Base-by-base conservation (phyloP, 2,329 filamentous ascomycete species). In the Ophiostoma quercus region DNA sequence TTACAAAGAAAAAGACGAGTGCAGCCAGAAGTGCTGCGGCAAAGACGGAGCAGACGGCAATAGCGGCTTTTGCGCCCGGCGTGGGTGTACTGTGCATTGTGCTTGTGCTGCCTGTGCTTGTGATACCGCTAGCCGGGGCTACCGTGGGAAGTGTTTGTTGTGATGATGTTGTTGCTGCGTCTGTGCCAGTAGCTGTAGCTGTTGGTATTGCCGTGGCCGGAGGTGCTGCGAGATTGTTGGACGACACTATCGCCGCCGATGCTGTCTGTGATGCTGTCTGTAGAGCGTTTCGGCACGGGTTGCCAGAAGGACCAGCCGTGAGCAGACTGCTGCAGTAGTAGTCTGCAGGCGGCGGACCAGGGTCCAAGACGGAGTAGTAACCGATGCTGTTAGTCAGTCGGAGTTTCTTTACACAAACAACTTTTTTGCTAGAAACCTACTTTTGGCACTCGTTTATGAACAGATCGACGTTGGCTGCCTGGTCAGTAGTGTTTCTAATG, bases 401-500 rank as follows among this genome's bases (percentile, higher is more conserved):
- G 0, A 34, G 47, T 11, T 16, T 37, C 19, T 9, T 54, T 16
- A 37, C 4, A 66, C 11, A 8, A 22, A 6, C 0, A 54, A 68
- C 57, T 11, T 60, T 22, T 66, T 11, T 11, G 29, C 37, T 14
- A 4, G 37, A 39, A 3, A 73, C 80, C 77, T 77, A 86, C 84
- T 81, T 81, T 74, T 82, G 79, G 70, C 84, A 87, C 69, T 78
- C 76, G 73, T 81, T 83, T 76, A 85, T 84, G 70, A 86, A 78
- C 74, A 79, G 78, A 73, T 84, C 82, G 68, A 85, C 81, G 73
- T 80, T 84, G 66, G 84, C 84, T 86, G 16, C 39, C 5, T 4
- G 0, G 66, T 71, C 8, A 68, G 66, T 16, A 16, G 9, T 22
- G 9, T 5, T n/a, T 62, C 19, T 63, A 12, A 29, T 37, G 16